phyloP scores from a whole-genome alignment of 257 asterid genomes.

The Mentha longifolia region DNA sequence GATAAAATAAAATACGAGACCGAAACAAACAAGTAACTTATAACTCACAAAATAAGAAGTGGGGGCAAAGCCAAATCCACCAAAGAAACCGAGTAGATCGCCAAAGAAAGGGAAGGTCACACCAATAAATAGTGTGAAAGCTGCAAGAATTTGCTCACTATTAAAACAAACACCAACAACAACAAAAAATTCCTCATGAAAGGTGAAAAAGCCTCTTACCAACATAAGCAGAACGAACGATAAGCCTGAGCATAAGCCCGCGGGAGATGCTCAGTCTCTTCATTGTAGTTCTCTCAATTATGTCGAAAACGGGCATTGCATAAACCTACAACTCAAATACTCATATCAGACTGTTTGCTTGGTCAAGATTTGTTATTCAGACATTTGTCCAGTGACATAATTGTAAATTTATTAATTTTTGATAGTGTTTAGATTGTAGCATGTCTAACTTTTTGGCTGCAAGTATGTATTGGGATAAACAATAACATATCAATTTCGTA shows the following conservation, averaged over 20 bases:
- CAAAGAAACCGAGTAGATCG: constrained; percentile 94
- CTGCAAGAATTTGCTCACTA: constrained; percentile 43
- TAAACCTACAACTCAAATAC: constrained; percentile 52
- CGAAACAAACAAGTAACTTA: background rate
- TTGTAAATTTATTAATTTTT: too few relatives aligned
- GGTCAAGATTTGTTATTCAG: background rate
- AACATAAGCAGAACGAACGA: constrained; percentile 74
- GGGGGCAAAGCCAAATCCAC: constrained; percentile 96
- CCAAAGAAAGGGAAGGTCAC: constrained; percentile 96
- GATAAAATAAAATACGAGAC: background rate
- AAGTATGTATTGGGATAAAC: background rate
- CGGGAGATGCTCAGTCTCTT: constrained; percentile 47
- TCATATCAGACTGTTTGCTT: background rate
- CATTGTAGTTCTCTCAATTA: constrained; percentile 53
- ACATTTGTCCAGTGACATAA: too few relatives aligned
- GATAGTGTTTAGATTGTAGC: too few relatives aligned
- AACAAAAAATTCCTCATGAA: background rate
- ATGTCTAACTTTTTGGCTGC: too few relatives aligned
- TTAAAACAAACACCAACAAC: too few relatives aligned
- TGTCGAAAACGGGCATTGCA: constrained; percentile 89
- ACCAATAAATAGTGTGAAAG: constrained; percentile 77
- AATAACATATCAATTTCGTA: background rate
- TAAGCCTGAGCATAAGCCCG: constrained; percentile 52
- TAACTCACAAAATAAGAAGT: constrained; percentile 82
- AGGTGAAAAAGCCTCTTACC: constrained; percentile 46